Evolutionary conservation across 306 rosid genomes (phyloP), one percentile per base, ranked within the genome.

Genomic region (Rosa persica): DNA sequence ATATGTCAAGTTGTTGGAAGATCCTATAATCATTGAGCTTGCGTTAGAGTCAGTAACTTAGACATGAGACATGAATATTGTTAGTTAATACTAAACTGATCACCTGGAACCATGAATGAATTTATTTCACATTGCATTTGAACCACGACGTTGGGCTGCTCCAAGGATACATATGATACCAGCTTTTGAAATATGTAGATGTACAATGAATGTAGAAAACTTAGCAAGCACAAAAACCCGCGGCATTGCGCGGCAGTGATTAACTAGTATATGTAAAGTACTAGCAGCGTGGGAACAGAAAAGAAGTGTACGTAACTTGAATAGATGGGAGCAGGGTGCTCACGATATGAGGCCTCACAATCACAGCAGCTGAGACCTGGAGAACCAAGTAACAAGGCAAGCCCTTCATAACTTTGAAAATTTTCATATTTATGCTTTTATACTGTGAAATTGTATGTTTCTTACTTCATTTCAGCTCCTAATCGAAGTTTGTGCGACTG

Each of bases 101-200:
- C 22, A 40, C 6, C 51, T 65, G n/a, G n/a, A n/a, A n/a, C n/a
- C n/a, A n/a, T n/a, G 70, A 17, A 12, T 65, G 46, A 65, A 65
- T 34, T 19, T 8, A 73, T 44, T 88, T 74, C 77, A 80, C 12
- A 55, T 88, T 48, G 90, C 98, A 73, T 92, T 95, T 83, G 98
- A 95, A 80, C 96, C 97, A 13, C 93, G 97, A 36, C 97, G 98
- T 38, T 95, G 98, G 98, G 84, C 81, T 80, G 98, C 98, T 75
- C 98, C 98, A 4, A 30, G 34, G 34, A 30, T 30, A 30, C 34
- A 30, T 30, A 30, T 0, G 34, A 30, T 30, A 30, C 34, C 34
- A 1, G 2, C 34, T 30, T 30, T 30, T 30, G 34, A 30, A 30
- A 30, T 30, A 30, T 30, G 34, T 27, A 27, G 34, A 30, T 30